These are phyloP conservation scores for Melampsora larici-populina DNA, from an alignment of 1,284 basidiomycete genomes.

Conservation along the genomic window DNA sequence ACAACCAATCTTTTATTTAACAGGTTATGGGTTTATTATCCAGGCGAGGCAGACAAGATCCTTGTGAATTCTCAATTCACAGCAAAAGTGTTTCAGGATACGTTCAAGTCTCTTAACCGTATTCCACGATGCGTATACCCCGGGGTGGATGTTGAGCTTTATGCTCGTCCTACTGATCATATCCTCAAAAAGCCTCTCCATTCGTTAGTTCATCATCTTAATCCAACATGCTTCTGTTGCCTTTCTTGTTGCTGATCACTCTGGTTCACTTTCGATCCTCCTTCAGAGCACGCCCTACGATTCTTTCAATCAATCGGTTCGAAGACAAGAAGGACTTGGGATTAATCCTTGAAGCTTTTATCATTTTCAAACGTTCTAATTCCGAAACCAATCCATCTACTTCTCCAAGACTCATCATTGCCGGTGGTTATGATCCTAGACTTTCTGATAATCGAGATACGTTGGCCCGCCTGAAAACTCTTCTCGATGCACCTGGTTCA, in stretches of 20 bases:
- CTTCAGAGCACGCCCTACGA: constrained; percentile 66
- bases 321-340: constrained; percentile 90
- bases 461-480: constrained; percentile 61
- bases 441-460: constrained; percentile 69
- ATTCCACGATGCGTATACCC: constrained; percentile 79
- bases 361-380: constrained; percentile 48
- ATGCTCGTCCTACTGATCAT: constrained; percentile 27
- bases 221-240: not conserved
- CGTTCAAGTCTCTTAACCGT: constrained; percentile 29
- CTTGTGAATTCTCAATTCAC: constrained; percentile 92
- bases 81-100: constrained; percentile 59
- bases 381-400: constrained; percentile 44
- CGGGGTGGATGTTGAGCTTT: constrained; percentile 62
- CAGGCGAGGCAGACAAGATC: constrained; percentile 80
- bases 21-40: not conserved
- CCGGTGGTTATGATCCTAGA: constrained; percentile 72
- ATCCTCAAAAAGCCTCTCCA: not conserved
- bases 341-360: constrained; percentile 77
- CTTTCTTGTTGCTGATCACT: not conserved
- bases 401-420: constrained; percentile 46
- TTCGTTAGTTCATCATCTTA: constrained; percentile 2
- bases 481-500: constrained; percentile 58
- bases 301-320: constrained; percentile 90
- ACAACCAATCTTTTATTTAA: not conserved
- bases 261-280: not conserved